Evolutionary conservation across 148 eudicot genomes (phyloP).

Genomic region (Simmondsia chinensis): DNA sequence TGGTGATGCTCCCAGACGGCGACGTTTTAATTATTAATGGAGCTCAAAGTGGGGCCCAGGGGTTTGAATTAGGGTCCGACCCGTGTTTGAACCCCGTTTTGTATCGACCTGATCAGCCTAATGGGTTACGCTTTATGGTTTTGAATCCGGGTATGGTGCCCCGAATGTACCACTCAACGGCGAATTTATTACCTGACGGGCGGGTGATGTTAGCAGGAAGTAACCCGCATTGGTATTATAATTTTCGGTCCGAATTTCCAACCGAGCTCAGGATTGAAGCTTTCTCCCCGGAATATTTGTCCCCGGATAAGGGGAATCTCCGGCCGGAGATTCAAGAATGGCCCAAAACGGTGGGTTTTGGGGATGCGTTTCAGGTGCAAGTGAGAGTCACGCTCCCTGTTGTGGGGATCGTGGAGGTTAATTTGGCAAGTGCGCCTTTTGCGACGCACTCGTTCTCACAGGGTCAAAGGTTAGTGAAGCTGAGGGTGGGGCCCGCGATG

Average conservation of each 20-base stretch:
- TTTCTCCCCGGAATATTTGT: constrained; percentile 74
- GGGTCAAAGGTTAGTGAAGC: constrained; percentile 78
- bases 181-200: constrained; percentile 81
- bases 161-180: constrained; percentile 88
- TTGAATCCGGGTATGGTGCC: constrained; percentile 59
- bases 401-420: constrained; percentile 62
- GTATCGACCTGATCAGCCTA: constrained; percentile 58
- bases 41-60: constrained; percentile 79
- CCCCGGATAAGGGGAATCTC: constrained; percentile 35
- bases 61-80: constrained; percentile 52
- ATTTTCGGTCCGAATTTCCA: constrained; percentile 34
- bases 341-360: constrained; percentile 36
- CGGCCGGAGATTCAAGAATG: constrained; percentile 32
- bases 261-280: constrained; percentile 78
- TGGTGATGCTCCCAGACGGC: constrained; percentile 84
- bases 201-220: constrained; percentile 78
- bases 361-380: constrained; percentile 36
- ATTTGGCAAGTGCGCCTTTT: constrained; percentile 74
- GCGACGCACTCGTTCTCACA: constrained; percentile 89
- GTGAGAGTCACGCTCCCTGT: constrained; percentile 34
- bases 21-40: constrained; percentile 75
- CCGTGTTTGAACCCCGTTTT: constrained; percentile 66
- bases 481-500: constrained; percentile 25
- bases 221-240: constrained; percentile 74
- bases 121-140: constrained; percentile 67